Base-by-base conservation (phyloP, 768 basidiomycete genomes). In the Tylopilus sp. region DNA sequence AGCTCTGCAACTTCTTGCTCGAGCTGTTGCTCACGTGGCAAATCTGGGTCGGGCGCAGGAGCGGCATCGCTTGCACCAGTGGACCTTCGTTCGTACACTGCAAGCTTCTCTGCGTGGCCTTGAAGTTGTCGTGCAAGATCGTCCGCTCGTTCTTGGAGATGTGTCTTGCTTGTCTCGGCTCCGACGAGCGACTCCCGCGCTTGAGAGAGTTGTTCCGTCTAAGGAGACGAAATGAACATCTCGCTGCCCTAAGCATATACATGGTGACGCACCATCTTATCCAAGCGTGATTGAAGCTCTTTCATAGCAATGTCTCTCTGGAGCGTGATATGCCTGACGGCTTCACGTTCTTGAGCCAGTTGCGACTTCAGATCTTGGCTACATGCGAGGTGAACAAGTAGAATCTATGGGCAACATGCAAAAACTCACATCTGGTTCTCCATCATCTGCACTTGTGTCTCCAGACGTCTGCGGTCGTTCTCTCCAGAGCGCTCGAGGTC, bases 1-100 rank as follows among this genome's bases (percentile, higher is more conserved):
- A 94, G 76, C 48, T 93, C 91, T 4, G 91, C 92, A 18, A 94
- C 86, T 62, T 93, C 89, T 15, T 81, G 75, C 66, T 92, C 85
- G 9, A 94, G 77, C 60, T 90, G 88, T 59, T 91, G 86, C 63
- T 93, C 92, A 10, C 76, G 78, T 55, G 76, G 77, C 55, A 83
- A 52, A 55, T 78, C 76, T 47, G 76, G 71, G 55, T 79, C 75
- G 22, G 65, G 62, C 15, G 57, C 60, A 40, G 72, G 66, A 48
- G 70, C 57, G 11, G 69, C 48, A 20, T 72, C 70, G 40, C 57
- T 54, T 6, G 63, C 40, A 3, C 67, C 60, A 4, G 69, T 61
- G 7, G 76, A 65, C 44, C 88, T 76, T 33, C 89, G 81, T 62
- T 94, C 91, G 59, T 91, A 95, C 2, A 94, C 88, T 2, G 90